Percentiles rank a stretch among this genome's conserved stretches.
phyloP scores from a whole-genome alignment of 169 alveolate species.

The Plasmodium sp. region DNA sequence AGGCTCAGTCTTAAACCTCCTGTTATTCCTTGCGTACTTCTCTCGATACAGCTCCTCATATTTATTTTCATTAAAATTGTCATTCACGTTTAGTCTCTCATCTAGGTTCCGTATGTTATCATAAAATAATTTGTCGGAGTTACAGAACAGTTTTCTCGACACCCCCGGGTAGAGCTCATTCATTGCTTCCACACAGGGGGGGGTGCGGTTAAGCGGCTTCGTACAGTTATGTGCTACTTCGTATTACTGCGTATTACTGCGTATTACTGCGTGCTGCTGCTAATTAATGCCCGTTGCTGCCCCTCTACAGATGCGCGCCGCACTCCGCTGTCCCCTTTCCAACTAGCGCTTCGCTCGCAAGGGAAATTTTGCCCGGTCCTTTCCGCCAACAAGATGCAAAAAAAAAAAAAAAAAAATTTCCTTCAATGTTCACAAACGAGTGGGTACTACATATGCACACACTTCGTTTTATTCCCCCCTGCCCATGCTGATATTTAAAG shows the following conservation, averaged over 20 bases:
- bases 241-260: too few species aligned
- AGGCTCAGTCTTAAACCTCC: slow-evolving; percentile 68
- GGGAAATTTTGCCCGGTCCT: not conserved
- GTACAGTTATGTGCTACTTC: too few species aligned
- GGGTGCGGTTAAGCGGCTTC: not conserved
- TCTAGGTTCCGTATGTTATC: slow-evolving; percentile 54
- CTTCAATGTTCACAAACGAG: not conserved
- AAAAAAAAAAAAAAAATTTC: not conserved
- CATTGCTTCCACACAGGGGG: not conserved
- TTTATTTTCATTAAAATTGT: slow-evolving; percentile 53
- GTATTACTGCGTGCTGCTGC: too few species aligned
- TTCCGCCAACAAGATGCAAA: not conserved
- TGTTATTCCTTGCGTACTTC: slow-evolving; percentile 20
- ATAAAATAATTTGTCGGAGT: slow-evolving; percentile 43
- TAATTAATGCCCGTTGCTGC: not conserved
- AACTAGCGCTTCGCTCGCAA: not conserved
- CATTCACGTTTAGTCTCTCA: slow-evolving; percentile 55
- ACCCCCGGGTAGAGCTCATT: slow-evolving; percentile 1
- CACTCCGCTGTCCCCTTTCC: not conserved
- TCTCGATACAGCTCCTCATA: slow-evolving; percentile 7
- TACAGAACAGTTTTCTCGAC: slow-evolving; percentile 34
- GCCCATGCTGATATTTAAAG: not conserved
- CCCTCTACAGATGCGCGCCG: not conserved
- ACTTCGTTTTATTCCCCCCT: not conserved
- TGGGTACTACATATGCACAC: not conserved